Evolutionary conservation across 2,329 filamentous ascomycete genomes (phyloP), one percentile per base, ranked within the genome.

Genomic region (Aspergillus unguis): DNA sequence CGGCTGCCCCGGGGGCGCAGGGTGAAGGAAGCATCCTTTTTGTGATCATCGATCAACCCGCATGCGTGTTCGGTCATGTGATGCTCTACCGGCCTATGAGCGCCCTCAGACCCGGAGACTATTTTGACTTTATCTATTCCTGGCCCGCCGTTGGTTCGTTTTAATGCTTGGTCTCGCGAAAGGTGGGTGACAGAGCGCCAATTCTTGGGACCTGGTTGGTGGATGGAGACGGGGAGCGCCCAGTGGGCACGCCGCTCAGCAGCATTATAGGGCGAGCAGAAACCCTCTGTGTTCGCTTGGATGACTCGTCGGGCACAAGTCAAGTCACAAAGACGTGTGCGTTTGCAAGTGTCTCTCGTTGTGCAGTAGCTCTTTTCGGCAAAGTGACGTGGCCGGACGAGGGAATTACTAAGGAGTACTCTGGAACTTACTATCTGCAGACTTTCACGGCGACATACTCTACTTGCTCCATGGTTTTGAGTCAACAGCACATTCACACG

Each of bases 1-100:
- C 55, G 48, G 54, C 54, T 51, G 52, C 41, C 51, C 45, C 44
- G 42, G 42, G 43, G 50, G 50, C 42, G 50, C 45, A 56, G 44
- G 54, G 44, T 45, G 56, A 50, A 55, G 42, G 37, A 55, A 57
- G 41, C 52, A 54, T 42, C 40, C 56, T 53, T 54, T 42, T 55
- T 57, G 53, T 56, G 60, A 62, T 62, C 60, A 60, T 58, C 60
- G 57, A 60, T 60, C 55, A 54, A 54, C 58, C 58, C 60, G 60
- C 60, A 62, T 62, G 51, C 52, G 45, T 26, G 27, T 56, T 53
- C 60, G 37, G 38, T 62, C 60, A 62, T 55, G 60, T 62, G 60
- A 62, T 6, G 0, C 0, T 3, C 1, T 1, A 3, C 25, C 11
- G 29, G 55, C 60, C 60, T 59, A 62, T 62, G 50, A 58, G 55